Evolutionary conservation across 2,329 filamentous ascomycete genomes (phyloP), one percentile per base, ranked within the genome.

Genomic region (Penicillium sp.): DNA sequence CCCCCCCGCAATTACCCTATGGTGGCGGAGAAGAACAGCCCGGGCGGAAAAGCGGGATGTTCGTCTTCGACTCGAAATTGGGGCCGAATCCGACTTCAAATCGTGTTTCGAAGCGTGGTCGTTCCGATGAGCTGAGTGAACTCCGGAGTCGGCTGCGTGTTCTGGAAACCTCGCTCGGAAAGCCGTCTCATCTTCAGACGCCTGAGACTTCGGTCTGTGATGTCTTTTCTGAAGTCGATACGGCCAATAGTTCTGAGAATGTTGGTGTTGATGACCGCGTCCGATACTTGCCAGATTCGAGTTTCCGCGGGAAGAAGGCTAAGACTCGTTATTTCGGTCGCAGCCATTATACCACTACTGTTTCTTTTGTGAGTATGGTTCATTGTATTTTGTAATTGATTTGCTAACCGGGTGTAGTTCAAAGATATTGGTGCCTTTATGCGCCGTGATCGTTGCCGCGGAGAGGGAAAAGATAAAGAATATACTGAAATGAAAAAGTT

Each of bases 21-120:
- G 42, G 44, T n/a, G 25, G 23, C 13, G 48, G 46, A 23, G 47
- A 50, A 18, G 44, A 60, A 16, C 38, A 68, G 56, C 15, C 59
- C 52, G 16, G 38, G 23, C 59, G 48, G 2, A 56, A 60, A 12
- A 60, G 57, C 8, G 66, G 68, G 6, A 60, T 72, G 49, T 69
- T 70, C 53, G 68, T 72, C 16, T 72, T 72, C 34, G 68, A 72
- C 52, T 68, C 69, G 0, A 70, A 65, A 48, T 41, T 60, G 44
- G 60, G 56, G 10, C 60, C 68, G 12, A 67, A 61, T 23, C 47
- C 53, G 0, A 58, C 50, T 8, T 52, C 60, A 2, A 61, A 60
- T 48, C 60, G 64, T 18, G 56, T 69, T 3, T 60, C 61, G 1
- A 70, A 71, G 39, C 58, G 64, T 37, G 50, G 46, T 5, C 62